These are phyloP conservation scores for Erodium texanum DNA, from an alignment of 441 rosid genomes.

Conservation along the genomic window DNA sequence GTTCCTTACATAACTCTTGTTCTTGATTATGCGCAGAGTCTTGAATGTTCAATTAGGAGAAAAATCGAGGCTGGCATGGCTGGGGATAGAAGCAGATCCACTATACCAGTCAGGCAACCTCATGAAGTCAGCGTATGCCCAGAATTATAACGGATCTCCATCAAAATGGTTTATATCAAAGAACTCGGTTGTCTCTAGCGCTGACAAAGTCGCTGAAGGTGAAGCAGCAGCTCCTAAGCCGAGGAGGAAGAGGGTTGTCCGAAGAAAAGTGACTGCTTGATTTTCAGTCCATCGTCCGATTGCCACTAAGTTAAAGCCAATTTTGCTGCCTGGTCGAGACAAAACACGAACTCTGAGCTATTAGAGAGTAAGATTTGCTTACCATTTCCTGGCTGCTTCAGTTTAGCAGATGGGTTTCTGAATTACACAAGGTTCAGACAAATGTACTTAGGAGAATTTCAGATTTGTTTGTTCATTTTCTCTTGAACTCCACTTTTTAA, in stretches of 20 bases:
- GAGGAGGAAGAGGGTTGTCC: conserved; percentile 72
- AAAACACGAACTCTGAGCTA: neutral
- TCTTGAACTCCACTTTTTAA: neutral
- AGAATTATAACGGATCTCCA: conserved; percentile 30
- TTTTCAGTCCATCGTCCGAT: too few species aligned
- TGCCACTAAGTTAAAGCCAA: conserved; percentile 10
- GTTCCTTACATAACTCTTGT: conserved; percentile 14
- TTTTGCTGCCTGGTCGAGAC: conserved; percentile 25
- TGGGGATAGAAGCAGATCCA: conserved; percentile 86
- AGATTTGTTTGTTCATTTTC: neutral
- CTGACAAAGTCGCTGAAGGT: conserved; percentile 31
- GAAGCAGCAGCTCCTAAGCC: conserved; percentile 55
- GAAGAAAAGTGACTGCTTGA: conserved; percentile 63
- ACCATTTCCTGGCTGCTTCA: neutral
- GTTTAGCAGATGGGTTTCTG: too few species aligned
- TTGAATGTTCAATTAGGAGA: conserved; percentile 70
- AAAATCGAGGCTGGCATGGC: conserved; percentile 72
- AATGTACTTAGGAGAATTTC: neutral
- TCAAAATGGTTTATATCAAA: conserved; percentile 81
- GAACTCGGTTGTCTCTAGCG: conserved; percentile 68
- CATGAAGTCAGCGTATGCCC: conserved; percentile 15
- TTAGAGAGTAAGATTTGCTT: neutral
- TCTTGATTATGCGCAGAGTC: conserved; percentile 38
- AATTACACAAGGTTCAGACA: neutral
- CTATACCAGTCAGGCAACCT: conserved; percentile 51